Evolutionary conservation across 176 grass and related monocot species (phyloP), one percentile per base, ranked within the genome.

Genomic region (Eragrostis curvula): DNA sequence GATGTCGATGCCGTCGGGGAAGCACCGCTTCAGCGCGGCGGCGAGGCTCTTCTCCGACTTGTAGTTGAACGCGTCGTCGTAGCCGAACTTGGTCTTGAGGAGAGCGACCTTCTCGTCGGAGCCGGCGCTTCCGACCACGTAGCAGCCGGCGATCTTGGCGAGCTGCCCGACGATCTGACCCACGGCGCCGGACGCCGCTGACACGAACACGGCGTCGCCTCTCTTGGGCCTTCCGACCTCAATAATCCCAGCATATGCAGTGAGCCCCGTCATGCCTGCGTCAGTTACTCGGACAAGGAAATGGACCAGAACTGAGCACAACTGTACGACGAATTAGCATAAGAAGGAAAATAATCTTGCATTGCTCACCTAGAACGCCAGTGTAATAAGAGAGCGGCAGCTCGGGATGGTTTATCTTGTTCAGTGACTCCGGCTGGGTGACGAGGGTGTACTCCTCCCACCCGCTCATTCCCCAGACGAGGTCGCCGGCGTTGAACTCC

Each of bases 61-160:
- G 53, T 91, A 94, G 70, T 91, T 94, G 66, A 94, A 94, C 8
- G 92, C 92, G 66, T 94, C 74, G 64, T 94, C 83, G 62, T 78
- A 94, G 0, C 85, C 86, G 40, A 94, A 81, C 49, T 81, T 88
- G 36, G 53, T 82, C 27, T 87, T 90, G 2, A 93, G 77, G 23
- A 94, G 79, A 36, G 42, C 10, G 18, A 93, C 92, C 83, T 91
- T 94, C 68, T 88, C 85, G 68, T 91, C 81, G 15, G 82, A 79
- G 20, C 88, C 92, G 3, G 88, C 86, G 50, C 74, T 88, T 5
- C 92, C 92, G 42, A 91, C 88, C 0, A 91, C 88, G n/a, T 91
- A 94, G 68, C 92, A 94, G 30, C 92, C 92, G 41, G 83, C 60
- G 51, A 94, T 66, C 55, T 94, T 90, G 18, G 92, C 92, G 24